Evolutionary conservation across 1,139 yeast genomes (phyloP).

Genomic region (Debaryomyces nepalensis): DNA sequence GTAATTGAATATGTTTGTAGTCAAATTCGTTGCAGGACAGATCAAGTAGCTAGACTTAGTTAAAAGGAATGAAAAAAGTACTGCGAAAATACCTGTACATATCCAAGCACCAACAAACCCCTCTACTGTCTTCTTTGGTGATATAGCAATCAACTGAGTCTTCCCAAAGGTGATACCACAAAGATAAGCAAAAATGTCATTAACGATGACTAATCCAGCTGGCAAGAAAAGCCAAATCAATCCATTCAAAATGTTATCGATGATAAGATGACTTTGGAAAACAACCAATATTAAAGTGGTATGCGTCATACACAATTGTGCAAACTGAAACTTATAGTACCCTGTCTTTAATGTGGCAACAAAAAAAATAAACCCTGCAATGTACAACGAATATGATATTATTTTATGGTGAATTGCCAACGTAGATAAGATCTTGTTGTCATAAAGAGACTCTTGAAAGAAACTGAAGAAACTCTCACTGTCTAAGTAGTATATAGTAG

Average conservation of each 20-base stretch:
- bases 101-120: conserved; percentile 98
- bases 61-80: conserved; percentile 65
- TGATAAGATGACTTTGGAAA: conserved; percentile 91
- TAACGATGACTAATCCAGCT: conserved; percentile 86
- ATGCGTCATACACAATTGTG: conserved; percentile 91
- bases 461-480: conserved; percentile 81
- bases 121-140: conserved; percentile 97
- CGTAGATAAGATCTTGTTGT: conserved; percentile 46
- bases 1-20: conserved; percentile 53
- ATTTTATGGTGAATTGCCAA: conserved; percentile 77
- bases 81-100: conserved; percentile 80
- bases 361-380: conserved; percentile 87
- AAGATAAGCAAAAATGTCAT: conserved; percentile 93
- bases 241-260: conserved; percentile 87
- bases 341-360: conserved; percentile 91
- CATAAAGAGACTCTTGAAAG: conserved; percentile 47
- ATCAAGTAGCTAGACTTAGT: conserved; percentile 74
- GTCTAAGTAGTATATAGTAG: conserved; percentile 86
- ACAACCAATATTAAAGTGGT: conserved; percentile 91
- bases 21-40: conserved; percentile 79
- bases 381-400: conserved; percentile 80
- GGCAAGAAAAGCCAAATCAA: conserved; percentile 95
- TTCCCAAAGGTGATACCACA: conserved; percentile 97
- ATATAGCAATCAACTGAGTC: conserved; percentile 88
- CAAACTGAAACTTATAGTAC: conserved; percentile 87